These are phyloP conservation scores for Boehmeria nivea DNA, from an alignment of 306 rosid species.

Conservation along the genomic window DNA sequence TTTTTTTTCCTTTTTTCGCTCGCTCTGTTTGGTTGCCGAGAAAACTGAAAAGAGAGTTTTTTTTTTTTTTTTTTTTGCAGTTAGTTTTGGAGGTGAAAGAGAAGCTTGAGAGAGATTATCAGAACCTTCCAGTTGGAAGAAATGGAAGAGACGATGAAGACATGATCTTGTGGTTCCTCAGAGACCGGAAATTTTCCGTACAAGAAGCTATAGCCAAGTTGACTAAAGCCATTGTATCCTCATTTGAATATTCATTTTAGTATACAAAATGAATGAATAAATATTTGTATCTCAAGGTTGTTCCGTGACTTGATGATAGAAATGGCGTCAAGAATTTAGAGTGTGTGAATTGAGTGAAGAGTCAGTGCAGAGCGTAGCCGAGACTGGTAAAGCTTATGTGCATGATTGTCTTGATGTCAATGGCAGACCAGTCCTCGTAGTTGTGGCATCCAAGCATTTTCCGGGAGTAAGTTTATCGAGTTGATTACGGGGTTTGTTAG, in stretches of 20 bases:
- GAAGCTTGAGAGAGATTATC: constrained; percentile 60
- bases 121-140: constrained; percentile 63
- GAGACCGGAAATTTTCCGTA: constrained; percentile 69
- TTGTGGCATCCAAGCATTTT: constrained; percentile 72
- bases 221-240: constrained; percentile 86
- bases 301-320: constrained; percentile 50
- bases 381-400: constrained; percentile 75
- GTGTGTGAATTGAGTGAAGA: constrained; percentile 70
- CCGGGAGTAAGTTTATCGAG: constrained; percentile 47
- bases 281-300: too few species aligned
- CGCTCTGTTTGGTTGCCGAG: constrained; percentile 9
- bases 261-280: too few species aligned
- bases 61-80: constrained; percentile 27
- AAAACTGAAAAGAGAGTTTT: neutral
- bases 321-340: constrained; percentile 89
- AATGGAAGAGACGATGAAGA: constrained; percentile 98
- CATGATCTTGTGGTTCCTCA: constrained; percentile 89
- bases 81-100: constrained; percentile 74
- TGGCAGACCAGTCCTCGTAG: constrained; percentile 73
- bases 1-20: neutral
- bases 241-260: neutral
- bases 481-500: too few species aligned
- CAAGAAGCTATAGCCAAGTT: constrained; percentile 60
- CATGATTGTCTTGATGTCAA: constrained; percentile 72
- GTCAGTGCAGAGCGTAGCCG: constrained; percentile 47